Conservation (phyloP, 441 rosid genomes). For the Syzygium malaccense region DNA sequence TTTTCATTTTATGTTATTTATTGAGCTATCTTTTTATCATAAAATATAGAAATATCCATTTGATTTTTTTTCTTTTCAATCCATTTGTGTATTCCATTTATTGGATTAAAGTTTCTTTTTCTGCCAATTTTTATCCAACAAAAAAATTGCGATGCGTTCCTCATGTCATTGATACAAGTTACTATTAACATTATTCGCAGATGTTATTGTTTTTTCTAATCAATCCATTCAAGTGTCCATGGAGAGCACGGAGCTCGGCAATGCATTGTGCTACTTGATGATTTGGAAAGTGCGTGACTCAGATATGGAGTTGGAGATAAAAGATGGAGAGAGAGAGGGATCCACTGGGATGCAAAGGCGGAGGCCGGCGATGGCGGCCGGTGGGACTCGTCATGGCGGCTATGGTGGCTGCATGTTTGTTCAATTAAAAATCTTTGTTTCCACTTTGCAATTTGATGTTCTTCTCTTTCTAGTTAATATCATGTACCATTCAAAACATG, state of each 20-base stretch:
- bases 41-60: neutral
- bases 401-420: neutral
- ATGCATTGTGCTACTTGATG: neutral
- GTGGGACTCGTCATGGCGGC: neutral
- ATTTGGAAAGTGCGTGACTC: neutral
- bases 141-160: neutral
- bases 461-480: neutral
- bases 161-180: neutral
- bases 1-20: neutral
- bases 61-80: neutral
- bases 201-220: neutral
- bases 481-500: neutral
- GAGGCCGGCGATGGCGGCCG: neutral
- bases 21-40: neutral
- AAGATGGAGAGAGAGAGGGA: neutral
- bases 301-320: neutral
- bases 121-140: neutral
- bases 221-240: neutral
- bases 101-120: neutral
- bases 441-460: neutral
- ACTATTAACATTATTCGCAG: neutral
- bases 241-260: fast-evolving
- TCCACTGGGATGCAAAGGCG: neutral
- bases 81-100: neutral
- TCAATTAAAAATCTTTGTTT: no score